These are phyloP conservation scores for Daldinia childiae DNA, from an alignment of 495 filamentous ascomycete genomes.

Conservation along the genomic window DNA sequence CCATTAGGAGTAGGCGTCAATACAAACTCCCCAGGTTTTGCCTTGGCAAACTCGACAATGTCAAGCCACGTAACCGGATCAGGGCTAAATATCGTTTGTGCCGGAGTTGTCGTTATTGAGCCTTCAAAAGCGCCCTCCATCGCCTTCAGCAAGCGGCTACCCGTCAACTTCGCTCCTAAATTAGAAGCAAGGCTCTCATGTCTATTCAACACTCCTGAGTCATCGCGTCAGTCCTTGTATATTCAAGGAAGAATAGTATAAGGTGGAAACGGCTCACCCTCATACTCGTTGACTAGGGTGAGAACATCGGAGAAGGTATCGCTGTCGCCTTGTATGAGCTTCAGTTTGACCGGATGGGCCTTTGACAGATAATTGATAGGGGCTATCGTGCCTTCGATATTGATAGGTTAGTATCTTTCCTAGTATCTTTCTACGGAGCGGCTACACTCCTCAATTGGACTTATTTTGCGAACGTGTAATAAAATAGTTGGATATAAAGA, in stretches of 20 bases:
- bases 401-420: constrained; percentile 33
- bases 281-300: constrained; percentile 77
- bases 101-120: constrained; percentile 69
- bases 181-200: constrained; percentile 88
- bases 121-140: constrained; percentile 89
- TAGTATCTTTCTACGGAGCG: constrained; percentile 13
- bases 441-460: not conserved
- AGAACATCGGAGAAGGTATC: constrained; percentile 61
- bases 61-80: constrained; percentile 82
- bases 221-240: constrained; percentile 22
- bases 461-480: not conserved
- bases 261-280: constrained; percentile 51
- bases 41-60: constrained; percentile 83
- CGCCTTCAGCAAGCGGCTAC: constrained; percentile 82
- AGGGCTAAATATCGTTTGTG: constrained; percentile 56
- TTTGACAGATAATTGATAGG: constrained; percentile 82
- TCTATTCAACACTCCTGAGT: constrained; percentile 74
- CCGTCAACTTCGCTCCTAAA: constrained; percentile 82
- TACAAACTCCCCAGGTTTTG: constrained; percentile 81
- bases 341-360: constrained; percentile 50
- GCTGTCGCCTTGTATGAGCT: constrained; percentile 56
- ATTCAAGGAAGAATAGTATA: not conserved
- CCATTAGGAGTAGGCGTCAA: constrained; percentile 71
- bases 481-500: constrained; percentile 32
- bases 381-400: constrained; percentile 56